Base-by-base conservation (phyloP, 495 filamentous ascomycete genomes). In the Penicillium canescens region DNA sequence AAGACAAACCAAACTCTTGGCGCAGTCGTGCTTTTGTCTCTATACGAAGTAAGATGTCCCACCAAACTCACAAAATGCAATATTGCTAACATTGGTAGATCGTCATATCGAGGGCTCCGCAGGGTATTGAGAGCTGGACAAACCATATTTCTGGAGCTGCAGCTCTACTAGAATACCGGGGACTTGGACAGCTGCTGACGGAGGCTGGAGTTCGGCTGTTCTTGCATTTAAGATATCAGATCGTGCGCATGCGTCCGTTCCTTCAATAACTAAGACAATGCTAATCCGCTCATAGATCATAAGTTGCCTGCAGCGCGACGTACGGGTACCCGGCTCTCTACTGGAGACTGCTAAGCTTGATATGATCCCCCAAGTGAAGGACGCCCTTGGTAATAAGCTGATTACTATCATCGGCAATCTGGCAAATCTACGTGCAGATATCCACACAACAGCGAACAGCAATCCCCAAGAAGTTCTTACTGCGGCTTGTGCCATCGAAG, bases 1-100 rank as follows among this genome's bases (percentile, higher is more conserved):
- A 55, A 42, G 36, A 45, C 51, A 0, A 55, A 68, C 35, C 41
- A 55, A 18, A 54, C 60, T 3, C 37, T 68, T 9, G 42, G 46
- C 24, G 59, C 62, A 10, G 62, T 68, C 16, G 35, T 59, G 3
- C 40, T 68, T 11, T 41, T 68, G 35, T 48, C 56, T 11, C 33
- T 65, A 12, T 68, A 57, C 47, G 65, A 65, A 42, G 65, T 61
- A 35, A 43, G 52, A n/a, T 50, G 12, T 26, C 34, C 0, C 35
- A 6, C n/a, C 16, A 6, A 36, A 40, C 5, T n/a, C 33, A 46
- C 11, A n/a, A 42, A 41, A 31, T 1, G 13, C 2, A 1, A 11
- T 5, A 38, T 12, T 43, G 24, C 35, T 39, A 20, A 49, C 9
- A 6, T 10, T 13, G 12, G 16, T 40, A 49, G 46, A 14, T 49